phyloP scores from a whole-genome alignment of 345 rosid species.

The Ceriops tagal region DNA sequence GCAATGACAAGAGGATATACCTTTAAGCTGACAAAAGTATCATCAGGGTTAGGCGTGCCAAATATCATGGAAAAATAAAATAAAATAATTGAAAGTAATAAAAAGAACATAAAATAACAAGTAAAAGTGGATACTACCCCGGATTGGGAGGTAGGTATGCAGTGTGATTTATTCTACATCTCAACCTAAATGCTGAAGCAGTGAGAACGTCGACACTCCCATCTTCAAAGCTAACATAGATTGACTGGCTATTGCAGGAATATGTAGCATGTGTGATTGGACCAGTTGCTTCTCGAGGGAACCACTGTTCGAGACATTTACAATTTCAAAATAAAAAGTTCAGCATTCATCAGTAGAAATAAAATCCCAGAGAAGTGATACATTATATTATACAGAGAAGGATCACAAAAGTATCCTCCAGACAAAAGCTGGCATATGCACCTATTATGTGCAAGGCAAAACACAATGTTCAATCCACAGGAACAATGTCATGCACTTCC shows the following conservation, averaged over 20 bases:
- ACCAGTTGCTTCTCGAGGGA: slow-evolving; percentile 56
- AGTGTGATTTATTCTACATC: slow-evolving; percentile 70
- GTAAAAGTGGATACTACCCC: slow-evolving; percentile 34
- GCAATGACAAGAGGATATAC: slow-evolving; percentile 76
- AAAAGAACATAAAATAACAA: not conserved
- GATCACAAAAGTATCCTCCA: no score
- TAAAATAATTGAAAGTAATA: not conserved
- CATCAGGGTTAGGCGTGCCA: slow-evolving; percentile 8
- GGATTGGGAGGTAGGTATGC: slow-evolving; percentile 73
- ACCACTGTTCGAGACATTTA: slow-evolving; percentile 47
- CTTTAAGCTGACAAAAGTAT: slow-evolving; percentile 52
- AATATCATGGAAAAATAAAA: not conserved
- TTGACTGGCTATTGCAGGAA: slow-evolving; percentile 74
- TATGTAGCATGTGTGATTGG: slow-evolving; percentile 77
- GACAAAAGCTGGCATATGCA: not conserved
- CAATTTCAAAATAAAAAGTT: slow-evolving; percentile 7
- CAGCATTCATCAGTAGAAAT: not conserved
- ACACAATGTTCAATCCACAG: not conserved
- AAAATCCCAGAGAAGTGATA: not conserved
- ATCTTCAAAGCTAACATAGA: slow-evolving; percentile 74
- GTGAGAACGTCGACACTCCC: slow-evolving; percentile 66
- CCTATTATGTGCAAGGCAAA: not conserved
- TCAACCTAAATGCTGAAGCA: slow-evolving; percentile 58
- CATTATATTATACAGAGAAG: no score
- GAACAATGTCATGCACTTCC: not conserved